phyloP scores from a whole-genome alignment of 1,284 basidiomycete species.

The Vanrija sp. region DNA sequence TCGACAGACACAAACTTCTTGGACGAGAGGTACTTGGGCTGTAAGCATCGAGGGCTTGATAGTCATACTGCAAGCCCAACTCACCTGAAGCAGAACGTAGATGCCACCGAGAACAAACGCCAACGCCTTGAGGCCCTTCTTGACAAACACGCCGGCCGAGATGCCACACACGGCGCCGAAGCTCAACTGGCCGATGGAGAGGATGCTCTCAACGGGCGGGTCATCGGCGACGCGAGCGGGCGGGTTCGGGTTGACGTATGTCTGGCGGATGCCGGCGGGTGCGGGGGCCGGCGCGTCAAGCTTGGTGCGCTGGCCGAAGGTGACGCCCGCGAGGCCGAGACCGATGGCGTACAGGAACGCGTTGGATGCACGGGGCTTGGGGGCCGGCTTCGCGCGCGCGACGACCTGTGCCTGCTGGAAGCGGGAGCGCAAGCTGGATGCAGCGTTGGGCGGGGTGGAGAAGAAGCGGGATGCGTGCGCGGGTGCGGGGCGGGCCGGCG shows the following conservation, averaged over 20 bases:
- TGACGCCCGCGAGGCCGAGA: constrained; percentile 31
- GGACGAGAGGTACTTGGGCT: constrained; percentile 67
- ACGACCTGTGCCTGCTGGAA: constrained; percentile 5
- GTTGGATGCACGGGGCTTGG: constrained; percentile 3
- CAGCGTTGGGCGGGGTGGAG: constrained; percentile 4
- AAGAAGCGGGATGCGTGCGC: constrained; percentile 21
- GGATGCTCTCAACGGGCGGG: constrained; percentile 55
- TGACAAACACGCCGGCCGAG: constrained; percentile 88
- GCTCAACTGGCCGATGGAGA: constrained; percentile 74
- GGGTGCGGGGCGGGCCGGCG: constrained; percentile 4
- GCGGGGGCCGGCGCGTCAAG: constrained; percentile 2
- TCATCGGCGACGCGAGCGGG: background rate
- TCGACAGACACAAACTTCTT: constrained; percentile 69
- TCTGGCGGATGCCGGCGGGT: background rate
- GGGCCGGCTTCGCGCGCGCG: background rate
- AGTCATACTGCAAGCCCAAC: constrained; percentile 19
- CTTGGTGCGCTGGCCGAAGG: constrained; percentile 10
- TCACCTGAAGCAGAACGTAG: constrained; percentile 80
- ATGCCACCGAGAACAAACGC: constrained; percentile 81
- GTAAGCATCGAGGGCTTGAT: background rate
- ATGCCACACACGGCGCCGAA: constrained; percentile 85
- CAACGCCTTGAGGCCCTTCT: constrained; percentile 79
- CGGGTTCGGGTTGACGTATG: background rate
- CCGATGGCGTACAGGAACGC: constrained; percentile 27
- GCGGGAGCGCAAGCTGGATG: constrained; percentile 5